Evolutionary conservation across 805 yeast genomes (phyloP).

Genomic region (Saccharomyces jurei): DNA sequence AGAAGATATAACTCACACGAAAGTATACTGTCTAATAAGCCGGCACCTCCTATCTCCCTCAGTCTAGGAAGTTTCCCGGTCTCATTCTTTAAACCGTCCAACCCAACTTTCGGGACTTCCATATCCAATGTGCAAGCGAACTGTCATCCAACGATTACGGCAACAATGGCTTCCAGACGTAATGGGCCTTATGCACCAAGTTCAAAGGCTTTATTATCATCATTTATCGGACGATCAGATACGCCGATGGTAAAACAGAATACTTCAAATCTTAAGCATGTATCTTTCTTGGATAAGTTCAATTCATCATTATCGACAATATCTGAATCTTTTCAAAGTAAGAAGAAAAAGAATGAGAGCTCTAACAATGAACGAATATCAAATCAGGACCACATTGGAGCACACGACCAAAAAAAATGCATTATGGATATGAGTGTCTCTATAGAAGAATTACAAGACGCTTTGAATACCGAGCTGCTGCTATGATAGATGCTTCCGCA

Average conservation of each 20-base stretch:
- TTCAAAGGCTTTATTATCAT: not conserved
- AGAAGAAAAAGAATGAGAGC: not conserved
- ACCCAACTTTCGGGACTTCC: not conserved
- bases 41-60: not conserved
- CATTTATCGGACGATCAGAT: not conserved
- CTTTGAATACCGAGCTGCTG: constrained; percentile 24
- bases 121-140: not conserved
- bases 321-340: not conserved
- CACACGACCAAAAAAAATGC: not conserved
- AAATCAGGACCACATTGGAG: not conserved
- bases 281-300: not conserved
- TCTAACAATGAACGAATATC: not conserved
- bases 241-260: not conserved
- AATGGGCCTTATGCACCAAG: not conserved
- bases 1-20: constrained; percentile 30
- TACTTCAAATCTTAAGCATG: not conserved
- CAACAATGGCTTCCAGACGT: not conserved
- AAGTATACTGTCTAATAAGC: constrained; percentile 21
- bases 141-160: not conserved
- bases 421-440: constrained; percentile 13
- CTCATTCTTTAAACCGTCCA: not conserved
- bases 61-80: not conserved
- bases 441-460: constrained; percentile 24
- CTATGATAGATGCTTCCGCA: not conserved
- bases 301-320: not conserved